Base-by-base conservation (phyloP, 805 yeast species). In the Priceomyces carsonii region DNA sequence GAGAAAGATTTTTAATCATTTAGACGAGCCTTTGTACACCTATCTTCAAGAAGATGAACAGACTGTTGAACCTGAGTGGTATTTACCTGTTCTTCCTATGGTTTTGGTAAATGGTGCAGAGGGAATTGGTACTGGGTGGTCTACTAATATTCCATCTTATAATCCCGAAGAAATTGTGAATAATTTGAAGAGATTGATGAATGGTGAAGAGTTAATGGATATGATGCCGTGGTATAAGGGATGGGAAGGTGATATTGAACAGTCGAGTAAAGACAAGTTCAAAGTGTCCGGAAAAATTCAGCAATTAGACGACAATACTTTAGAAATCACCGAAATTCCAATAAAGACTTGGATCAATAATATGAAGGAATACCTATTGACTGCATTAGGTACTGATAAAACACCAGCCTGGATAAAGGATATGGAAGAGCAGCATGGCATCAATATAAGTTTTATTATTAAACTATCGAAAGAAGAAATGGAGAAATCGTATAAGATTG, bases 111-210 rank as follows among this genome's bases (percentile, higher is more conserved):
- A 93, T 55, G 99, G 99, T 39, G 75, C 91, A 6, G 99, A 93
- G 62, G 99, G 99, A 67, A 93, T 93, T 59, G 99, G 99, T 43
- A 90, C 99, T 30, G 99, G 99, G 47, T 93, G 98, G 97, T 86
- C 96, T 45, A 89, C 98, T 1, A 80, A 78, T 42, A 83, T 93
- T 44, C 99, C 99, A 1, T 80, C 86, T 26, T 91, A 77, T 63
- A 89, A 93, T 56, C 99, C 99, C 0, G 50, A 59, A 9, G 98
- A 91, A 54, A 69, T 93, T 41, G 88, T 88, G 17, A 66, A 61
- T 2, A 93, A 93, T 50, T 66, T 93, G 20, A 77, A 79, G 40
- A 77, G 76, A 26, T 55, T 93, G 49, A 80, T 93, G 88, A 67
- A 71, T 13, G 85, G 79, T 7, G 83, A 87, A 50, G 85, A 79